Conservation (phyloP, 176 grass and related monocot genomes). For the Puya raimondii region DNA sequence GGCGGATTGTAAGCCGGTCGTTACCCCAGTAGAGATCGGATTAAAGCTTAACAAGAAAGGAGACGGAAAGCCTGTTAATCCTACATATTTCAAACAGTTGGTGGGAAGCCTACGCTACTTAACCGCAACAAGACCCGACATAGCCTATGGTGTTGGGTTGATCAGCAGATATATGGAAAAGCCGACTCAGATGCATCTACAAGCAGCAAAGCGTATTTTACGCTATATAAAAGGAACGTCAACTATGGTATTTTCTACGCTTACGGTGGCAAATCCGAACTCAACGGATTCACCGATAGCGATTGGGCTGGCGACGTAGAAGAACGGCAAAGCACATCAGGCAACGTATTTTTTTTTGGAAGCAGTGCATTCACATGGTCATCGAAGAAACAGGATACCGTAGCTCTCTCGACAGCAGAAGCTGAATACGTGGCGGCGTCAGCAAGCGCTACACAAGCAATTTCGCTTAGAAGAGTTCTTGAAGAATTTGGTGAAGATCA, state of each 20-base stretch:
- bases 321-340: too few relatives aligned
- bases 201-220: constrained; percentile 2
- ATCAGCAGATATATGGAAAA: background rate
- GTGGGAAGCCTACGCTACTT: constrained; percentile 5
- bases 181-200: background rate
- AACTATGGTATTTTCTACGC: background rate
- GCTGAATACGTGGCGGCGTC: too few relatives aligned
- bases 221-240: constrained; percentile 6
- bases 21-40: background rate
- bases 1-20: background rate
- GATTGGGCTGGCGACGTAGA: too few relatives aligned
- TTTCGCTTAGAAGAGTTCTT: too few relatives aligned
- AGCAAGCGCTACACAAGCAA: too few relatives aligned
- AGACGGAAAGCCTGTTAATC: background rate
- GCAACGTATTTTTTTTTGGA: too few relatives aligned
- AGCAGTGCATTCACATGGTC: background rate
- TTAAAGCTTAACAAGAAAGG: background rate
- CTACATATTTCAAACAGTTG: background rate
- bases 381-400: background rate
- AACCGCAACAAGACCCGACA: background rate
- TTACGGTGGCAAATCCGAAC: too few relatives aligned
- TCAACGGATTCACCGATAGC: too few relatives aligned
- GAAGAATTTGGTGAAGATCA: too few relatives aligned
- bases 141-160: background rate
- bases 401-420: background rate